Evolutionary conservation across 2,329 filamentous ascomycete genomes (phyloP).

Genomic region (Aspergillus udagawae): DNA sequence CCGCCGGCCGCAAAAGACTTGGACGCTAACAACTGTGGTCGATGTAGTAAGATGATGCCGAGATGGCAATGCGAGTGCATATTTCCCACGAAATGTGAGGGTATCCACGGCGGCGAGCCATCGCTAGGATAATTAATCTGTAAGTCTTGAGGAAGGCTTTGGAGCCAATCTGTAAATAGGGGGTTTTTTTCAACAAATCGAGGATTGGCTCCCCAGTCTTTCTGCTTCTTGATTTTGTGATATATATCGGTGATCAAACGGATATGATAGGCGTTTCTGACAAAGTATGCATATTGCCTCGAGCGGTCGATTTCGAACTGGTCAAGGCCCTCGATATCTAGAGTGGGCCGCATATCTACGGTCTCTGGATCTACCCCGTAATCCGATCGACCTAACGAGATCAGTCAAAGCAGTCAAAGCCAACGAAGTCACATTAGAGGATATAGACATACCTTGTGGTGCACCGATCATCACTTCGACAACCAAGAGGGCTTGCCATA

Average conservation of each 20-base stretch:
- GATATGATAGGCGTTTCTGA: slow-evolving; percentile 72
- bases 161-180: slow-evolving; percentile 69
- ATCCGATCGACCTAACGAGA: slow-evolving; percentile 65
- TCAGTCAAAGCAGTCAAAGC: slow-evolving; percentile 14
- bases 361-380: slow-evolving; percentile 70
- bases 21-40: slow-evolving; percentile 77
- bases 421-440: neutral
- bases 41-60: slow-evolving; percentile 78
- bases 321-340: slow-evolving; percentile 63
- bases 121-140: slow-evolving; percentile 73
- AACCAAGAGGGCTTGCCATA: slow-evolving; percentile 85
- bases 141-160: slow-evolving; percentile 73
- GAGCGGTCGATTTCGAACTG: slow-evolving; percentile 73
- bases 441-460: slow-evolving; percentile 66
- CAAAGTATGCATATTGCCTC: slow-evolving; percentile 78
- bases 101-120: slow-evolving; percentile 75
- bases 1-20: slow-evolving; percentile 67
- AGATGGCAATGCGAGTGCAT: slow-evolving; percentile 86
- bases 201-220: slow-evolving; percentile 84
- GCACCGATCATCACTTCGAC: slow-evolving; percentile 91
- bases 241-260: slow-evolving; percentile 73
- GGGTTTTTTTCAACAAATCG: slow-evolving; percentile 77
- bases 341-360: slow-evolving; percentile 68
- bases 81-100: slow-evolving; percentile 84
- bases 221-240: slow-evolving; percentile 66